Evolutionary conservation across 305 asterid genomes (phyloP).

Genomic region (Solanum hybrid): DNA sequence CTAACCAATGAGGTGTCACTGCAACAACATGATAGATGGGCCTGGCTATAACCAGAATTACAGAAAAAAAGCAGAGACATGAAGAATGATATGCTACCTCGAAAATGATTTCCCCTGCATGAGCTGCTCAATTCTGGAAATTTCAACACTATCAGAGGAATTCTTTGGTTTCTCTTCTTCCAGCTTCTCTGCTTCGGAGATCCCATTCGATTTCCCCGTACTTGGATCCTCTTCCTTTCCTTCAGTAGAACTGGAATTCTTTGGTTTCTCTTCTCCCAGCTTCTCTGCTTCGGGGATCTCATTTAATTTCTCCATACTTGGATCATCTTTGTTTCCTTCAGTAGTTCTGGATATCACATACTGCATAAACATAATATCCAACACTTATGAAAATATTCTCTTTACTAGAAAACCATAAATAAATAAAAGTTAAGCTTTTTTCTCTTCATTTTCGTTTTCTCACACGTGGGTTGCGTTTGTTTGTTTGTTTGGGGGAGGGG

Average conservation of each 20-base stretch:
- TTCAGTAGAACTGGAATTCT: constrained; percentile 31
- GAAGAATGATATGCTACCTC: constrained; percentile 29
- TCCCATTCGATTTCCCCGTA: constrained; percentile 1
- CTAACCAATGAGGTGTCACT: neutral
- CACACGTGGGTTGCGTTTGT: neutral
- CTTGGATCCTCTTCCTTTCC: constrained; percentile 26
- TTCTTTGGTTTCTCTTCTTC: constrained; percentile 10
- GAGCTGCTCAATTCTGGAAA: constrained; percentile 63
- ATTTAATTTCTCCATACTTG: constrained; percentile 8
- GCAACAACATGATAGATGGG: neutral
- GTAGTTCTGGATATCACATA: constrained; percentile 30
- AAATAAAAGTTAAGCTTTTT: neutral
- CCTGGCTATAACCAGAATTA: neutral
- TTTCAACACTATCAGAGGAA: constrained; percentile 25
- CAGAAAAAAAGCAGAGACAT: neutral
- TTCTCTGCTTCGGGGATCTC: constrained; percentile 1
- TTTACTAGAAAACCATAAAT: neutral
- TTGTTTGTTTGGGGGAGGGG: neutral
- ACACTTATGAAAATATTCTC: neutral
- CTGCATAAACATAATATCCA: constrained; percentile 34
- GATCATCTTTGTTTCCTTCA: constrained; percentile 28
- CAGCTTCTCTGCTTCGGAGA: neutral
- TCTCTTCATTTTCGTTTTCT: neutral
- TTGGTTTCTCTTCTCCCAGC: constrained; percentile 9
- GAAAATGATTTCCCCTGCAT: constrained; percentile 58